Evolutionary conservation across 2,329 filamentous ascomycete species (phyloP).

Genomic region (Madurella fahalii): DNA sequence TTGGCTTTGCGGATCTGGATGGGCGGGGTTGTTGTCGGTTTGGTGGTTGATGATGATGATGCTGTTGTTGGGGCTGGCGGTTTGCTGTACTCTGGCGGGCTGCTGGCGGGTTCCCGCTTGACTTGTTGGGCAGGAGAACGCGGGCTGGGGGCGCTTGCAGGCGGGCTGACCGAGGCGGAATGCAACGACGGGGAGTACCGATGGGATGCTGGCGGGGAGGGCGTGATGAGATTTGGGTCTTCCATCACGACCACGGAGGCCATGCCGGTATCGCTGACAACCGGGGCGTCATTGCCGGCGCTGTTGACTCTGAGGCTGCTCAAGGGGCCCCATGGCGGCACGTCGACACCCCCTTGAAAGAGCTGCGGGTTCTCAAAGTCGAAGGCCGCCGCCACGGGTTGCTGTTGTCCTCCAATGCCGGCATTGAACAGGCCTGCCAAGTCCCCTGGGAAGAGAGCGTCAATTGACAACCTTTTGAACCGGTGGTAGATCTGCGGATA

Average conservation of each 20-base stretch:
- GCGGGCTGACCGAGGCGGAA: conserved; percentile 22
- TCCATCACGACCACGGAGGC: conserved; percentile 36
- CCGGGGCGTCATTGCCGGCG: neutral
- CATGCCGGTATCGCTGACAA: conserved; percentile 24
- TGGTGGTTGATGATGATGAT: neutral
- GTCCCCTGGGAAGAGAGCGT: conserved; percentile 5
- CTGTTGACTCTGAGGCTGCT: conserved; percentile 25
- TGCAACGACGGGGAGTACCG: conserved; percentile 21
- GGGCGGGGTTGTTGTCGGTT: conserved; percentile 6
- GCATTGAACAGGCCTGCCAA: conserved; percentile 12
- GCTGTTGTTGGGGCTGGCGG: neutral
- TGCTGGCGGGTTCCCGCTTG: conserved; percentile 16
- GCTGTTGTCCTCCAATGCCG: conserved; percentile 10
- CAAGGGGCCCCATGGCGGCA: conserved; percentile 42
- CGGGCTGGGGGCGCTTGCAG: conserved; percentile 23
- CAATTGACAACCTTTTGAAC: neutral
- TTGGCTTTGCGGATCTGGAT: conserved; percentile 26
- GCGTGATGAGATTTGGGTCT: conserved; percentile 31
- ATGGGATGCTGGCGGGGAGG: conserved; percentile 31
- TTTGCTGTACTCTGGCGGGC: conserved; percentile 1
- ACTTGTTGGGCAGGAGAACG: conserved; percentile 17
- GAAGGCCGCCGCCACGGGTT: neutral
- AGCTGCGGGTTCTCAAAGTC: conserved; percentile 37
- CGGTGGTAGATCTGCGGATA: neutral
- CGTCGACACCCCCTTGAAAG: conserved; percentile 35